Base-by-base conservation (phyloP, 306 rosid species). In the Trichosanthes truncata region DNA sequence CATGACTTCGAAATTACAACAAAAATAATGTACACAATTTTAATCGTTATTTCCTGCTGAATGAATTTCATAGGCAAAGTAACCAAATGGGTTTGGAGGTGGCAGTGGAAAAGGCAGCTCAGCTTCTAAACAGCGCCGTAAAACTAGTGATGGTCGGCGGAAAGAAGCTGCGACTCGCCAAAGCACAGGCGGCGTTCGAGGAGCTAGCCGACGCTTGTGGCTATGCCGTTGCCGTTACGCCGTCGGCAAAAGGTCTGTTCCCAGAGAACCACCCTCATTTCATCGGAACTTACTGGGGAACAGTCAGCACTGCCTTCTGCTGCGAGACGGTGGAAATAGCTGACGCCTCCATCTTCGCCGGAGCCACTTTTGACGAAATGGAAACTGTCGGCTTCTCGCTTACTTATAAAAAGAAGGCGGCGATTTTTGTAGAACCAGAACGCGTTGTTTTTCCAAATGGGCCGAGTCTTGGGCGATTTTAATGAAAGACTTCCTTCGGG, bases 271-370 rank as follows among this genome's bases (percentile, higher is more conserved):
- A 92, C 68, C 92, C 90, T 0, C 97, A 78, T 82, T 94, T 94
- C 84, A 89, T 92, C 5, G 98, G 97, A 25, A 92, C 97, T n/a
- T 94, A 92, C 31, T 94, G 97, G 95, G 92, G 95, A 4, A 87
- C 87, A 13, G 81, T 90, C 76, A 90, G 95, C 84, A 87, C 92
- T 29, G 68, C 95, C 38, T 89, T 88, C 74, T 90, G 92, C 33
- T 71, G 90, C 0, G 95, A 90, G 82, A 87, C 88, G 35, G 95
- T 90, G 49, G 95, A 90, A 82, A 87, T 90, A 0, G 92, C 95
- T 1, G 95, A 90, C 57, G 95, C 90, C 0, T 90, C 86, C 67
- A 80, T 90, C 77, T 90, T 90, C 79, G 92, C 81, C 4, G 95
- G 95, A 6, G 88, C 92, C 0, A 84, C 83, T 45, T 90, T 90